Percentiles rank a stretch among this genome's conserved stretches.
These are phyloP conservation scores for Trichocladium uniseriatum DNA, from an alignment of 495 filamentous ascomycete genomes.

Conservation along the genomic window DNA sequence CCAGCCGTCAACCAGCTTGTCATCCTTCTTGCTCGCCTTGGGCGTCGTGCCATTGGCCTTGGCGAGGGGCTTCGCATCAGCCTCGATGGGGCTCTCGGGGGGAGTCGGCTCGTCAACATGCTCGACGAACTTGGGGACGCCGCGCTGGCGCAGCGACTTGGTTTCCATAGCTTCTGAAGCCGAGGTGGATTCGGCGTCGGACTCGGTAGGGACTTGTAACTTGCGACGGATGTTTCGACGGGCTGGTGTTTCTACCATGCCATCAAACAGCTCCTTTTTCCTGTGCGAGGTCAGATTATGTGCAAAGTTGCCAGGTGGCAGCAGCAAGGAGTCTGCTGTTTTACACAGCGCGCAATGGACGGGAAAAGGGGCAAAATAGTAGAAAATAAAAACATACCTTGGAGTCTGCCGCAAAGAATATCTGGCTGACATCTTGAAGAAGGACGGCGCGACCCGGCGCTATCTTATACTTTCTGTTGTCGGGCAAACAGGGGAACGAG, in stretches of 20 bases:
- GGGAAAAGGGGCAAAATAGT: background rate
- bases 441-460: slow-evolving; percentile 10
- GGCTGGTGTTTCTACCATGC: slow-evolving; percentile 41
- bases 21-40: slow-evolving; percentile 22
- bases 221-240: slow-evolving; percentile 34
- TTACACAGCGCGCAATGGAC: background rate
- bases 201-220: slow-evolving; percentile 33
- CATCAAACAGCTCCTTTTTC: slow-evolving; percentile 45
- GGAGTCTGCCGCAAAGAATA: slow-evolving; percentile 46
- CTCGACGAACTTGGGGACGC: slow-evolving; percentile 36
- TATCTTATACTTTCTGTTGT: slow-evolving; percentile 10
- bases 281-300: slow-evolving; percentile 14
- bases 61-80: slow-evolving; percentile 20
- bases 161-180: slow-evolving; percentile 27
- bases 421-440: slow-evolving; percentile 22
- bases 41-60: slow-evolving; percentile 18
- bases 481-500: background rate
- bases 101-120: slow-evolving; percentile 32
- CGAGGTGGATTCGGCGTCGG: slow-evolving; percentile 37
- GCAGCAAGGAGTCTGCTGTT: background rate
- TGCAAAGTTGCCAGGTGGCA: background rate
- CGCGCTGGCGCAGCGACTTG: slow-evolving; percentile 28
- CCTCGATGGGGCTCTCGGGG: slow-evolving; percentile 24
- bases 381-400: slow-evolving; percentile 28
- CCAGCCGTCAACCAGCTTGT: slow-evolving; percentile 58